Base-by-base conservation (phyloP, 257 asterid genomes). In the Solanum acaule region DNA sequence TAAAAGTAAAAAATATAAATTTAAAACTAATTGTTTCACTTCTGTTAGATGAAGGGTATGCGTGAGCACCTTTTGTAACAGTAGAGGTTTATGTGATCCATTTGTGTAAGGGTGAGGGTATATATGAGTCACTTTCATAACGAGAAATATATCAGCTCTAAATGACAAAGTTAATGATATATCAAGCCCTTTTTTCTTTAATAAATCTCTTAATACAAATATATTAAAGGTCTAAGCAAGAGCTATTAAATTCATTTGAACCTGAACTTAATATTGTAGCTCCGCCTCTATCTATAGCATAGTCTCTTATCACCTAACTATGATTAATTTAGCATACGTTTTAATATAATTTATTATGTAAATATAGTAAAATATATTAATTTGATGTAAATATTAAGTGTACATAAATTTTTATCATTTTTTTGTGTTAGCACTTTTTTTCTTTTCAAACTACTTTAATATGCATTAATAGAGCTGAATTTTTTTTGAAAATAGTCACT, bases 401-500 rank as follows among this genome's bases (percentile, higher is more conserved):
- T 5, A 3, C 35, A 14, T 70, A 70, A 29, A 7, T 31, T 31
- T 70, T 73, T 9, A 20, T 4, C 25, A 18, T 18, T 33, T 31
- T 31, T 33, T 72, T 18, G 11, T 29, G 37, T 68, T 3, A 4
- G 23, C 35, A 2, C 46, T 9, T 42, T 42, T 61, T 79, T 44
- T 9, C 77, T 14, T 70, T 70, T 7, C 13, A 15, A 15, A 31
- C 1, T 13, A 4, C 9, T 16, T 15, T 15, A 20, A 34, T 70
- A 31, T 13, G 12, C 3, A 0, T 31, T 31, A 31, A 7, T 70
- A 3, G 23, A 70, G n/a, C 4, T 27, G 6, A 31, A 9, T 0
- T 1, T 15, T 20, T 31, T 71, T 71, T 1, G 0, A 1, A 31
- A 71, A 33, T 1, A 71, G 0, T 4, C 8, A 8, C 2, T 71